These are phyloP conservation scores for Populus hybrid DNA, from an alignment of 441 rosid species.

Conservation along the genomic window DNA sequence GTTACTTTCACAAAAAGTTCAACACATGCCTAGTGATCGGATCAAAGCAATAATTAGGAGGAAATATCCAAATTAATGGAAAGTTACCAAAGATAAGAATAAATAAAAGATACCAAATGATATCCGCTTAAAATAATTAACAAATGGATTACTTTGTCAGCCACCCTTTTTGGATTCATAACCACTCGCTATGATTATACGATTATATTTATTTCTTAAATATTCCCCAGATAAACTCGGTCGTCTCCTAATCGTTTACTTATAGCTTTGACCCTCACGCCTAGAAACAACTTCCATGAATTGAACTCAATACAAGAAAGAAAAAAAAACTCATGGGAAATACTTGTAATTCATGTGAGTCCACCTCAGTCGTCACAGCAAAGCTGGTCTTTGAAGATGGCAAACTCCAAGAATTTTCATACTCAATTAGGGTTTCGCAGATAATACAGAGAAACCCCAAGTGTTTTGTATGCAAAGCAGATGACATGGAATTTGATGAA, in stretches of 20 bases:
- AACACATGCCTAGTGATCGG: background rate
- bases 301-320: background rate
- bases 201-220: background rate
- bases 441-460: conserved; percentile 26
- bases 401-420: conserved; percentile 39
- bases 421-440: conserved; percentile 43
- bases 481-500: conserved; percentile 40
- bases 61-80: background rate
- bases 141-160: background rate
- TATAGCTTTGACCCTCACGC: background rate
- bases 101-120: background rate
- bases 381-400: conserved; percentile 45
- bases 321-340: conserved; percentile 24
- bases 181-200: background rate
- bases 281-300: no score
- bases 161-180: background rate
- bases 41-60: background rate
- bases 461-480: conserved; percentile 45
- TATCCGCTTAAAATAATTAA: background rate
- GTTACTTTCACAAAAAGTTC: background rate
- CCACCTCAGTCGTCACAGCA: conserved; percentile 26
- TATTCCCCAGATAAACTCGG: background rate
- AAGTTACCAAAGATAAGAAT: background rate
- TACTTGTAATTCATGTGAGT: conserved; percentile 30
- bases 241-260: background rate